Conservation (phyloP, 495 filamentous ascomycete species). For the Apiosordaria backusii region DNA sequence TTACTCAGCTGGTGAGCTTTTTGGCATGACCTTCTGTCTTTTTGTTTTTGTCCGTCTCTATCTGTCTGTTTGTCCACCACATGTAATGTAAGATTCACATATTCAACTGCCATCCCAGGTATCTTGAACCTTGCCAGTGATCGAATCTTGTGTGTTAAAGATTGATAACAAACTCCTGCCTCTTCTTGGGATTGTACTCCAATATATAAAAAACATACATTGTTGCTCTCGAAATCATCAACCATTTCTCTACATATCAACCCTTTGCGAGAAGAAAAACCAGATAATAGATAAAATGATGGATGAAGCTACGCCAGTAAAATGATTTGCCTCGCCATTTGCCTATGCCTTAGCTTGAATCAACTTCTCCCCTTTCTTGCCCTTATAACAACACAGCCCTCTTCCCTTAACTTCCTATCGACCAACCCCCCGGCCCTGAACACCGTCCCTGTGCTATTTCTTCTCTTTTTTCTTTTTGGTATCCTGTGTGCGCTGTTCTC, state of each 20-base stretch:
- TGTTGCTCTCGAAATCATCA: background rate
- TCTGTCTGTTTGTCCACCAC: no score
- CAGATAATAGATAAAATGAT: background rate
- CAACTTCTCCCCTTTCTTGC: background rate
- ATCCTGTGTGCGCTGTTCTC: background rate
- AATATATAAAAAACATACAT: background rate
- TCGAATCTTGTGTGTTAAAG: no score
- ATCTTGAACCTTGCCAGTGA: no score
- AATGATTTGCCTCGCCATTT: background rate
- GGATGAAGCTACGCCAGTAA: conserved; percentile 9
- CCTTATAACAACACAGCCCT: no score
- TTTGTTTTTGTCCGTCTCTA: no score
- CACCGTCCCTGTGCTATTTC: background rate
- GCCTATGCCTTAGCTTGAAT: background rate
- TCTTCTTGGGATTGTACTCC: background rate
- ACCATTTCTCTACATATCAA: background rate
- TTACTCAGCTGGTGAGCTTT: background rate
- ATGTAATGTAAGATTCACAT: no score
- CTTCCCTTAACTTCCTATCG: no score
- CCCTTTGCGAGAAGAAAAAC: background rate
- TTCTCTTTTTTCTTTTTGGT: conserved; percentile 1
- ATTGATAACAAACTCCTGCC: background rate
- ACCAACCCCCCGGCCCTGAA: background rate
- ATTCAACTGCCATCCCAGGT: no score
- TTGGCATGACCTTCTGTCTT: no score